Evolutionary conservation across 2,329 filamentous ascomycete genomes (phyloP).

Genomic region (Cladobotryum mycophilum): DNA sequence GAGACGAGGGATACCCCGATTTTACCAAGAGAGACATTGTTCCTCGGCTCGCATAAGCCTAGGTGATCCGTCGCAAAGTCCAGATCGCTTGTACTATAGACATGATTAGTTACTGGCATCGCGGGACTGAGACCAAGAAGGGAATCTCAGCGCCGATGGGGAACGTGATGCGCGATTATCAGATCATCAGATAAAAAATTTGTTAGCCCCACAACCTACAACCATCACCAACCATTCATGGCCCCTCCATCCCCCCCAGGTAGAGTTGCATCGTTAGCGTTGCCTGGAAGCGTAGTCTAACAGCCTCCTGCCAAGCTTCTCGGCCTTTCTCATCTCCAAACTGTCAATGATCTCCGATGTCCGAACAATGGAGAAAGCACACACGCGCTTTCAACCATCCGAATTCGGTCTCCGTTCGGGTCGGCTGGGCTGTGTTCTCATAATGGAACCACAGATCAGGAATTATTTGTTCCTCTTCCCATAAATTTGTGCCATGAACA

Average conservation of each 20-base stretch:
- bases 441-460: background rate
- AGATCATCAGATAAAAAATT: slow-evolving; percentile 29
- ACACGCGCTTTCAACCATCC: background rate
- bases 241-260: too few relatives aligned
- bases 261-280: too few relatives aligned
- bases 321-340: too few relatives aligned
- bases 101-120: too few relatives aligned
- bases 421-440: background rate
- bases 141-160: too few relatives aligned
- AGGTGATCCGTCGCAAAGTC: too few relatives aligned
- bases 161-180: slow-evolving; percentile 20
- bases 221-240: too few relatives aligned
- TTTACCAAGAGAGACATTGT: slow-evolving; percentile 6
- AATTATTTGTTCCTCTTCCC: background rate
- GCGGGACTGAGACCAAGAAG: too few relatives aligned
- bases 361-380: background rate
- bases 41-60: background rate
- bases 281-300: too few relatives aligned
- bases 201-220: background rate
- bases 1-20: slow-evolving; percentile 16
- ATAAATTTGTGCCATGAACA: background rate
- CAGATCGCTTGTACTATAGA: too few relatives aligned
- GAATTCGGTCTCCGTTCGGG: slow-evolving; percentile 6
- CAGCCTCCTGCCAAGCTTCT: too few relatives aligned
- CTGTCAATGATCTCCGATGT: too few relatives aligned